Evolutionary conservation across 2,329 filamentous ascomycete species (phyloP), one percentile per base, ranked within the genome.

Genomic region (Pseudogymnoascus sp.): DNA sequence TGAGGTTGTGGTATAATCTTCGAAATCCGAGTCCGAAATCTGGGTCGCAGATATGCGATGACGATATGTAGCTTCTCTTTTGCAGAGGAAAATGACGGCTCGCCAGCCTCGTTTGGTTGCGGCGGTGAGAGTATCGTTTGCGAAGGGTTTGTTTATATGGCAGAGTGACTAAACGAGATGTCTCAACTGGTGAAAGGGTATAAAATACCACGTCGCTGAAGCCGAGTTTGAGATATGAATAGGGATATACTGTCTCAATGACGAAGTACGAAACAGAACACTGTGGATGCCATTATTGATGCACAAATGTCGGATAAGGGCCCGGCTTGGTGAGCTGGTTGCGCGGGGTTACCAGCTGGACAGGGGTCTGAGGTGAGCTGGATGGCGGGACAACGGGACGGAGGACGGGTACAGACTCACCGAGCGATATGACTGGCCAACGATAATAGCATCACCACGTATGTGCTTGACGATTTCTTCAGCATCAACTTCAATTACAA

Each of bases 341-440:
- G 56, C 56, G 56, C 35, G 56, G 56, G 56, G 56, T 37, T 37
- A 37, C 56, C 31, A 37, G 31, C 33, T 37, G 17, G 9, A 37
- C 56, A 60, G 37, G 56, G 56, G 56, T 60, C 46, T 37, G 17
- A 23, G 17, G 33, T 40, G 37, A 60, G 56, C 11, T 60, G 56
- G 56, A 40, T 60, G 56, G 37, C 56, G 56, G 56, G 56, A 60
- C 56, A 60, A 60, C 56, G 56, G 56, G 37, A 60, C 9, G 26
- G n/a, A 53, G 46, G 46, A 53, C 26, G 46, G 46, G 46, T 53
- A 53, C 46, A 53, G 26, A 9, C 26, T 53, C 46, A 31, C 46
- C 26, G 46, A 53, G 2, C 31, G 44, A 53, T 53, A 53, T 53
- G 44, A 31, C 6, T 53, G 46, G 46, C n/a, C 7, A 31, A 2